Evolutionary conservation across 2,329 filamentous ascomycete species (phyloP), one percentile per base, ranked within the genome.

Genomic region (Elsinoe fawcettii): DNA sequence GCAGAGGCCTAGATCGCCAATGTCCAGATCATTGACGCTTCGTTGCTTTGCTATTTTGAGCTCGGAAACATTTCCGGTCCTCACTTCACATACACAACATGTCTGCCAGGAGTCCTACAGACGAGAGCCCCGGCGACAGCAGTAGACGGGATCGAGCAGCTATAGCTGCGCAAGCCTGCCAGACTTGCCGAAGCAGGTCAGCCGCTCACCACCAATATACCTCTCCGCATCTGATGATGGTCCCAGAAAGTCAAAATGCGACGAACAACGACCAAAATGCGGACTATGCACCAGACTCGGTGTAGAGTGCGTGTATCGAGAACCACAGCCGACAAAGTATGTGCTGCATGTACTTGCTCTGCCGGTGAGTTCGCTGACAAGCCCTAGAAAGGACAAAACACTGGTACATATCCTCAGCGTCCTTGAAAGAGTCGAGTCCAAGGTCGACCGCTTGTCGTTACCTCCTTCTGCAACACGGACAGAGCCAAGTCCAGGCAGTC

Each of bases 261-360:
- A 84, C 66, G 82, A 85, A 66, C 73, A 77, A 64, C 73, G 81
- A 57, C 82, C 82, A 16, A 82, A 80, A 67, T 86, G 83, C 66
- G 73, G 78, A 57, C 77, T 80, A 14, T 86, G 82, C 67, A 72
- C 76, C 59, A 76, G 77, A 60, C 77, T 82, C 64, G 76, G 78
- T 63, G 74, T 82, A 60, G 77, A 80, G 37, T 86, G 83, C 66
- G 74, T 75, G 60, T 85, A 85, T 66, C 73, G 80, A 62, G 80
- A 83, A 62, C 79, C 80, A 23, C 76, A 78, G 63, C 80, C 81
- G 34, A 85, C 82, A 55, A 85, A 84, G 81, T 83, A 75, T 71
- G 79, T 30, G 5, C 27, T 30, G 9, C 27, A 5, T 9, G 9
- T 30, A 30, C n/a, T n/a, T 75, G n/a, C 27, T 22, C 4, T 8